Evolutionary conservation across 2,329 filamentous ascomycete genomes (phyloP).

Genomic region (Neonectria neomacrospora): DNA sequence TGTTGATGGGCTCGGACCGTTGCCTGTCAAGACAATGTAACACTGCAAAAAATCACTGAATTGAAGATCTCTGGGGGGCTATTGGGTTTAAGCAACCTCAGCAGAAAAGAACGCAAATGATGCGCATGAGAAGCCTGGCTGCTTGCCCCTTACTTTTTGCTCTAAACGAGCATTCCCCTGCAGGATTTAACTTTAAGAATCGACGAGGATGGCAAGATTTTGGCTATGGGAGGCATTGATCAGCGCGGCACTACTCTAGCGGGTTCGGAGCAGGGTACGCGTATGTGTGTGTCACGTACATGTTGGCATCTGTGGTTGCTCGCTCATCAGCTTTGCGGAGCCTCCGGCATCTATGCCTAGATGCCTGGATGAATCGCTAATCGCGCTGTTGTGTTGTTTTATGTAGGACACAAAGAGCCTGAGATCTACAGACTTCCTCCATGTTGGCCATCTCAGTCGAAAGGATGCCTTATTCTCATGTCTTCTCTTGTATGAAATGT

Average conservation of each 20-base stretch:
- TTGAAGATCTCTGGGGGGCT: conserved; percentile 4
- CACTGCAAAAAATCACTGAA: not conserved
- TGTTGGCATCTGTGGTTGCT: not conserved
- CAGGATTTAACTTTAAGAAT: not conserved
- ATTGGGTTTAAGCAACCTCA: conserved; percentile 4
- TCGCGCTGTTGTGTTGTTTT: not conserved
- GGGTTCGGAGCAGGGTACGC: not conserved
- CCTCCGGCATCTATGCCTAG: not conserved
- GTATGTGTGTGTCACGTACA: not conserved
- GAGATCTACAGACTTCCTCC: not conserved
- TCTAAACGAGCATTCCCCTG: not conserved
- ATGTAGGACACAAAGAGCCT: not conserved
- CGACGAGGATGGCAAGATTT: conserved; percentile 1
- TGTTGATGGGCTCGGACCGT: not conserved
- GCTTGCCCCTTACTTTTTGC: conserved; percentile 5
- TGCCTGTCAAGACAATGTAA: not conserved
- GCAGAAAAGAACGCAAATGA: not conserved
- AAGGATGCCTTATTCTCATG: not conserved
- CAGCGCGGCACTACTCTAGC: not conserved
- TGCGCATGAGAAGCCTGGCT: conserved; percentile 3
- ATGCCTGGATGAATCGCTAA: not conserved
- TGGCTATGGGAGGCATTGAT: not conserved
- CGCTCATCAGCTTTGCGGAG: not conserved
- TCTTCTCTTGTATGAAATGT: not conserved
- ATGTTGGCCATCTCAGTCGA: not conserved